Percentiles rank a stretch among this genome's conserved stretches.
Conservation (phyloP, 1,284 basidiomycete genomes). For the Boletellus deceptivus region DNA sequence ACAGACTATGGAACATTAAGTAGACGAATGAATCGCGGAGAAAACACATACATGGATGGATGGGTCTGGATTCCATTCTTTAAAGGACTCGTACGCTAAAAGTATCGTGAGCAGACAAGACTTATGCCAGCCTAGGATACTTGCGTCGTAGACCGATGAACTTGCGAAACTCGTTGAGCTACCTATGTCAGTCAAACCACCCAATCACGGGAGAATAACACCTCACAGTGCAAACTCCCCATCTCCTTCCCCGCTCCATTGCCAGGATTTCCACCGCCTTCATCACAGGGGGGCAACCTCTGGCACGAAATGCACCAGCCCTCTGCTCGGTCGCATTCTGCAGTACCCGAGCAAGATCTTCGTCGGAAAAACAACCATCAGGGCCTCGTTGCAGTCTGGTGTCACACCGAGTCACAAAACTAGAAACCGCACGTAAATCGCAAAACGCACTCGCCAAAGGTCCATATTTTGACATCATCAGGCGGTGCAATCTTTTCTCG, state of each 20-base stretch:
- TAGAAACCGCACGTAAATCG: background rate
- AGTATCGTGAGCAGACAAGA: background rate
- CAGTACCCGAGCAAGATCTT: slow-evolving; percentile 64
- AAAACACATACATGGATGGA: slow-evolving; percentile 51
- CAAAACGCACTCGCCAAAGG: slow-evolving; percentile 49
- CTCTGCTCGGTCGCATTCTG: slow-evolving; percentile 63
- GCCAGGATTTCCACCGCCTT: slow-evolving; percentile 72
- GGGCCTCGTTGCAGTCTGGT: slow-evolving; percentile 50
- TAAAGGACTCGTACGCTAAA: slow-evolving; percentile 58
- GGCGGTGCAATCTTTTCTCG: slow-evolving; percentile 37
- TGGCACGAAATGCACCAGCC: slow-evolving; percentile 75
- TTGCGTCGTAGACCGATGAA: slow-evolving; percentile 52
- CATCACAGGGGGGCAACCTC: slow-evolving; percentile 67
- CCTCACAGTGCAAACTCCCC: slow-evolving; percentile 73
- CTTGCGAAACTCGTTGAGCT: slow-evolving; percentile 64
- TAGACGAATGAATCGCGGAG: background rate
- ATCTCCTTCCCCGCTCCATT: slow-evolving; percentile 66
- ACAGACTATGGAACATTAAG: slow-evolving; percentile 43
- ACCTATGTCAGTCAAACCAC: slow-evolving; percentile 46
- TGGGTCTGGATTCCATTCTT: slow-evolving; percentile 76
- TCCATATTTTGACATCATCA: slow-evolving; percentile 44
- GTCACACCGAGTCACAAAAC: background rate
- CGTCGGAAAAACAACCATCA: slow-evolving; percentile 65
- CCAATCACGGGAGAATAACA: background rate
- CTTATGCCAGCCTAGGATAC: slow-evolving; percentile 6